These are phyloP conservation scores for Globisporangium heterothallicum DNA, from an alignment of 352 stramenopile genomes.

Conservation along the genomic window DNA sequence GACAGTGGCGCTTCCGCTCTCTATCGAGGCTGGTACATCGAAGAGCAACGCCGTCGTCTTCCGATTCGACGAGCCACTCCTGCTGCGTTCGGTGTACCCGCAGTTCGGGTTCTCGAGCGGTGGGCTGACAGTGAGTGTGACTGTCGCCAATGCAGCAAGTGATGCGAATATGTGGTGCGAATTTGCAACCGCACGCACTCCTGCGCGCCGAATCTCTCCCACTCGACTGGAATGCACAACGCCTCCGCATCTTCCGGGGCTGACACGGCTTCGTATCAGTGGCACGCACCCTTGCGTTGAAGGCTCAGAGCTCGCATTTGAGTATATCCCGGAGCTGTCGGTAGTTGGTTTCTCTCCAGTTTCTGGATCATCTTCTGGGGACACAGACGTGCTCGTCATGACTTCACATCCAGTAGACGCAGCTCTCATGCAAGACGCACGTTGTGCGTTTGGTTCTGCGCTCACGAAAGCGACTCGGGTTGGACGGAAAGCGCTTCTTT, in stretches of 20 bases:
- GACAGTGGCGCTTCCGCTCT: constrained; percentile 16
- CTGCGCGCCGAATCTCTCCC: constrained; percentile 13
- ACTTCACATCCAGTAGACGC: constrained; percentile 17
- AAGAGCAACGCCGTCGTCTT: constrained; percentile 31
- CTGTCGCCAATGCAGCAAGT: constrained; percentile 9
- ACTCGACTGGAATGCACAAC: constrained; percentile 21
- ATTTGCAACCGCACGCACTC: constrained; percentile 19
- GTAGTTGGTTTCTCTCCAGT: constrained; percentile 18
- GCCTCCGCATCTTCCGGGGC: constrained; percentile 15
- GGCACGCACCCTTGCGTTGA: constrained; percentile 7
- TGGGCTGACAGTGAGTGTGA: constrained; percentile 17
- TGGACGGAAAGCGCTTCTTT: constrained; percentile 15
- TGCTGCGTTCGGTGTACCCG: constrained; percentile 15
- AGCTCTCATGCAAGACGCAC: background rate
- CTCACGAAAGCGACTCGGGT: constrained; percentile 7
- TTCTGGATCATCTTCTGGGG: constrained; percentile 18
- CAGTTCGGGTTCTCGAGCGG: constrained; percentile 26
- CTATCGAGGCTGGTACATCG: constrained; percentile 6
- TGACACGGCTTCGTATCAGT: constrained; percentile 17
- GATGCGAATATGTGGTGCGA: constrained; percentile 17
- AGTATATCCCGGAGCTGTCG: constrained; percentile 24
- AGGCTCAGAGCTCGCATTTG: constrained; percentile 19
- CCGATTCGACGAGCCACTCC: constrained; percentile 22
- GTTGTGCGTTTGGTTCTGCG: constrained; percentile 28
- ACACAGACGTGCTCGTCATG: constrained; percentile 20